Base-by-base conservation (phyloP, 345 rosid species). In the Nephelium lappaceum region DNA sequence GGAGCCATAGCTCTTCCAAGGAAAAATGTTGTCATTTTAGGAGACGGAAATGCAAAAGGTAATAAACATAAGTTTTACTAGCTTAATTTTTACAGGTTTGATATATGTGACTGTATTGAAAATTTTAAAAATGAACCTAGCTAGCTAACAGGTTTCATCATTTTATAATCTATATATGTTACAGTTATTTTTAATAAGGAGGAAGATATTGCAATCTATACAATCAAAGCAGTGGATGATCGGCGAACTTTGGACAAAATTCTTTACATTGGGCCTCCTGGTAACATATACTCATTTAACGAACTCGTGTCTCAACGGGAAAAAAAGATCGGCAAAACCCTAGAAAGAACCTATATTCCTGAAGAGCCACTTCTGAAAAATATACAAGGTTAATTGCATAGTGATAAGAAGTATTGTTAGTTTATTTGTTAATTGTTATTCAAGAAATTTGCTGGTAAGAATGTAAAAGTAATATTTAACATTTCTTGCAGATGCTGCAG, bases 281-380 rank as follows among this genome's bases (percentile, higher is more conserved):
- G 45, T 64, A 90, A 90, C 85, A 84, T 78, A 21, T 81, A 81
- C 84, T 86, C 92, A 0, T 86, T 86, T 81, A 86, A 89, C 23
- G 94, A 91, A 63, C 84, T 89, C 51, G 89, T 87, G 11, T 82
- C 88, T 23, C 68, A 86, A 64, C 89, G 91, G 94, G 94, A 91
- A 80, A 89, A 79, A 67, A 91, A 89, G 79, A 87, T 87, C 0
- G 88, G 87, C 49, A 89, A 73, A 67, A 84, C 88, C 66, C 85
- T 91, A 3, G 86, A 89, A 64, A 82, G 83, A 72, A 71, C 79
- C 69, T 84, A 89, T 12, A 61, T 89, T 76, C 77, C 89, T 5
- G 93, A 91, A 84, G 91, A 85, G 58, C 83, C 88, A 82, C 3
- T 88, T 41, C 85, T 89, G 25, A 83, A 85, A 57, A 82, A 85